These are phyloP conservation scores for Begonia fuchsioides DNA, from an alignment of 306 rosid species.

Conservation along the genomic window DNA sequence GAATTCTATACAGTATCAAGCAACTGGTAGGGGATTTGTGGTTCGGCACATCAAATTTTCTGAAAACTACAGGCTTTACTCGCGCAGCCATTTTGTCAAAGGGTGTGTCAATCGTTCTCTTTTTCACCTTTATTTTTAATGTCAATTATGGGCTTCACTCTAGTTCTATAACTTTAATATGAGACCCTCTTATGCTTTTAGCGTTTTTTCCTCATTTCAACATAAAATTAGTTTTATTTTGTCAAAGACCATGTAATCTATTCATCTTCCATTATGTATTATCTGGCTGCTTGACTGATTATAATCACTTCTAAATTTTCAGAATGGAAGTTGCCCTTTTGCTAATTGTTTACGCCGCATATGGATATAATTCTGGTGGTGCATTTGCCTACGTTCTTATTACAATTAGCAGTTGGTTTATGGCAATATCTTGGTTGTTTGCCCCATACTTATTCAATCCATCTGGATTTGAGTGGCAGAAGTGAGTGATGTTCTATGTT, in stretches of 20 bases:
- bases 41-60: slow-evolving; percentile 87
- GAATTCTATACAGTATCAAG: slow-evolving; percentile 63
- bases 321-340: slow-evolving; percentile 88
- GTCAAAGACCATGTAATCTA: neutral
- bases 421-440: slow-evolving; percentile 97
- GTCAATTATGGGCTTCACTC: too few species aligned
- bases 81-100: slow-evolving; percentile 95
- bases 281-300: neutral
- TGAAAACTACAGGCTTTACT: slow-evolving; percentile 86
- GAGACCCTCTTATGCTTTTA: too few species aligned
- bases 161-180: too few species aligned
- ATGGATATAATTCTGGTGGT: slow-evolving; percentile 60
- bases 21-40: slow-evolving; percentile 94
- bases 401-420: slow-evolving; percentile 84
- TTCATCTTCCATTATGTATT: neutral
- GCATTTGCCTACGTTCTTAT: slow-evolving; percentile 68
- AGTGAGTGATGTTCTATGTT: slow-evolving; percentile 33
- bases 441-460: slow-evolving; percentile 96
- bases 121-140: neutral
- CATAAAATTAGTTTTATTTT: too few species aligned
- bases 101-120: slow-evolving; percentile 36
- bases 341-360: slow-evolving; percentile 66
- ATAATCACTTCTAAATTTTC: slow-evolving; percentile 13
- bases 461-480: slow-evolving; percentile 97
- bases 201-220: too few species aligned